Conservation (phyloP, 2,329 filamentous ascomycete genomes). For the Knufia petricola region DNA sequence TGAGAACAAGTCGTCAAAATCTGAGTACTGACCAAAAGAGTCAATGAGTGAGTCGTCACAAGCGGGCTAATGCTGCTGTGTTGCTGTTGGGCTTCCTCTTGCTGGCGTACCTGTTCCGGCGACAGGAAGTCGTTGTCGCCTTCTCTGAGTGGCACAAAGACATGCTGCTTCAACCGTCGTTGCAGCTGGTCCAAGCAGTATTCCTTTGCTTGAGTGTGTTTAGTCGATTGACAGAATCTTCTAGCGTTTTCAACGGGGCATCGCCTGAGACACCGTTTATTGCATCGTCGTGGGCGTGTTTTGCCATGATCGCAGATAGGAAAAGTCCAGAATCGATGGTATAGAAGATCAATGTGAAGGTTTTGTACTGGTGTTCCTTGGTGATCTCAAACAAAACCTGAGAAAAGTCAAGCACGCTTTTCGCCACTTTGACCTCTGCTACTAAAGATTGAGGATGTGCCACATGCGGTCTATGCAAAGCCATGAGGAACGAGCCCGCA, state of each 20-base stretch:
- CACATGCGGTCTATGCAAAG: conserved; percentile 4
- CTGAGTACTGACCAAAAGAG: no score
- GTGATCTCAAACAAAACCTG: not conserved
- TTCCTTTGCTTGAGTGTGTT: not conserved
- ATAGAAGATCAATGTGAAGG: not conserved
- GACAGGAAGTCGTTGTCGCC: no score
- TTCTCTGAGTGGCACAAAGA: no score
- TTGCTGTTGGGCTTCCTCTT: not conserved
- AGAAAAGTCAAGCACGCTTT: not conserved
- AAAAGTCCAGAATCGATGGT: not conserved
- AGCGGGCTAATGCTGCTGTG: not conserved
- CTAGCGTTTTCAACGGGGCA: not conserved
- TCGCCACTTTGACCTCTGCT: not conserved
- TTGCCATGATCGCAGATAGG: not conserved
- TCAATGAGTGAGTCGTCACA: not conserved
- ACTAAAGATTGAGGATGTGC: not conserved
- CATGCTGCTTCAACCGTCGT: no score
- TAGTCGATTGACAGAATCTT: not conserved
- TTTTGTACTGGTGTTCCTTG: not conserved
- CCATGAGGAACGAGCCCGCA: not conserved
- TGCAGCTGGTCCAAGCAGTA: not conserved
- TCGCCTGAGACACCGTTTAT: not conserved
- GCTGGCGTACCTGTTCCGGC: no score
- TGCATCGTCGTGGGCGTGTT: not conserved
- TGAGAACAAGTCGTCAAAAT: not conserved